Percentiles rank a stretch among this genome's conserved stretches.
Evolutionary conservation across 2,329 filamentous ascomycete genomes (phyloP).

Genomic region (Colletotrichum caudatum): DNA sequence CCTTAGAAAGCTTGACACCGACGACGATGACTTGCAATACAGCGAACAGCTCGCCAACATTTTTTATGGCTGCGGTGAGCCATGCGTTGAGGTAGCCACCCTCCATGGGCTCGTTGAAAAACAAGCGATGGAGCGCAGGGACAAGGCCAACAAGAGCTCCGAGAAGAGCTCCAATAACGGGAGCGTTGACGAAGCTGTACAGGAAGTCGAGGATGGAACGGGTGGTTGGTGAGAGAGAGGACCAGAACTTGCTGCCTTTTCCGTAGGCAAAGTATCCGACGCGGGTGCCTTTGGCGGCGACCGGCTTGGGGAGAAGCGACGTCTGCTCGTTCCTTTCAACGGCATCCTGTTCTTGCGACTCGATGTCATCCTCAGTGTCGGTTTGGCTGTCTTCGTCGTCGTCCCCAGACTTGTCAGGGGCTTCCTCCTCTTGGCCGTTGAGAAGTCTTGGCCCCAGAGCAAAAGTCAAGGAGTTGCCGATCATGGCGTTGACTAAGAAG

Average conservation of each 20-base stretch:
- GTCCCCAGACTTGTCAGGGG: slow-evolving; percentile 11
- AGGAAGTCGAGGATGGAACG: slow-evolving; percentile 53
- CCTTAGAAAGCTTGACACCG: slow-evolving; percentile 72
- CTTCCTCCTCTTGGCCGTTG: slow-evolving; percentile 40
- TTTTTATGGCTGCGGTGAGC: slow-evolving; percentile 72
- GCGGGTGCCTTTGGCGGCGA: slow-evolving; percentile 50
- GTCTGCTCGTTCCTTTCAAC: slow-evolving; percentile 35
- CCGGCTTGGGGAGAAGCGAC: slow-evolving; percentile 28
- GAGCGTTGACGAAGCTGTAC: slow-evolving; percentile 69
- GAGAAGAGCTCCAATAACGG: slow-evolving; percentile 69
- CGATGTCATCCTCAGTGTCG: neutral
- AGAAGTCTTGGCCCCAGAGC: slow-evolving; percentile 64
- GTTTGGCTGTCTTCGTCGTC: slow-evolving; percentile 1
- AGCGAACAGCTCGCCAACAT: slow-evolving; percentile 73
- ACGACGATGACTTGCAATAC: slow-evolving; percentile 74
- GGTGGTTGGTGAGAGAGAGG: slow-evolving; percentile 25
- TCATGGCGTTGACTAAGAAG: slow-evolving; percentile 74
- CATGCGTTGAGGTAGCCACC: slow-evolving; percentile 76
- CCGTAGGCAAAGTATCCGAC: slow-evolving; percentile 17
- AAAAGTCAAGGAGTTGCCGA: slow-evolving; percentile 73
- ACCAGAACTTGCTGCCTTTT: slow-evolving; percentile 32
- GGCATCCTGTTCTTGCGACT: slow-evolving; percentile 32
- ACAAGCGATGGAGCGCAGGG: slow-evolving; percentile 69
- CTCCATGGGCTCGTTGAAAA: slow-evolving; percentile 68
- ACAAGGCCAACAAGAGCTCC: slow-evolving; percentile 71